Percentiles rank a stretch among this genome's conserved stretches.
Evolutionary conservation across 2,329 filamentous ascomycete species (phyloP).

Genomic region (Zymoseptoria crescenta): DNA sequence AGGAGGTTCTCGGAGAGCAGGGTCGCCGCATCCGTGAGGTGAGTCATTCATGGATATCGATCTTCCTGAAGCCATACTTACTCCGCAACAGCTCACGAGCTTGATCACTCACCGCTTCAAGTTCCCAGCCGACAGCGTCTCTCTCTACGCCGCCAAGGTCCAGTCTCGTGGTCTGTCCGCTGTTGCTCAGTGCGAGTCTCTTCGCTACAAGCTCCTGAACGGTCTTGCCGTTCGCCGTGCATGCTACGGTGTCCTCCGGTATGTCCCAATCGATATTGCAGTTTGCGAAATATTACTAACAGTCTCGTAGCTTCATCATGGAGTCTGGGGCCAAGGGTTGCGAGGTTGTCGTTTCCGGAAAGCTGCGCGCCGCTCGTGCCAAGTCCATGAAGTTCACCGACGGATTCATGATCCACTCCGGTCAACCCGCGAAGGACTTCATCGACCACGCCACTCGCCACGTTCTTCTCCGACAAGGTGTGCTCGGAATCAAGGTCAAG

Average conservation of each 20-base stretch:
- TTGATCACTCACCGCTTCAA: conserved; percentile 99
- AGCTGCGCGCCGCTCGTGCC: conserved; percentile 96
- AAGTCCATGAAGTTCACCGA: conserved; percentile 99
- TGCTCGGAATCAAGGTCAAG: conserved; percentile 99
- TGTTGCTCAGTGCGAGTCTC: conserved; percentile 99
- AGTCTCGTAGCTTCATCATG: conserved; percentile 80
- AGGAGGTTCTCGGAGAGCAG: conserved; percentile 99
- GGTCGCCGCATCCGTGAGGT: conserved; percentile 94
- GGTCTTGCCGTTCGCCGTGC: conserved; percentile 96
- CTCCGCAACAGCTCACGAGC: conserved; percentile 64
- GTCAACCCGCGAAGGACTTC: conserved; percentile 98
- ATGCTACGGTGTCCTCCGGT: conserved; percentile 92
- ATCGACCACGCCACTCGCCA: conserved; percentile 97
- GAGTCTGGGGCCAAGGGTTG: conserved; percentile 99
- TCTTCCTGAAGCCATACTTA: conserved; percentile 6
- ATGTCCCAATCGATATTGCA: background rate
- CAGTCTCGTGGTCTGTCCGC: conserved; percentile 99
- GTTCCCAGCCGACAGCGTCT: conserved; percentile 99
- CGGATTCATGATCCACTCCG: conserved; percentile 99
- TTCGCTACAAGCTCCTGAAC: conserved; percentile 99
- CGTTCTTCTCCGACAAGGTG: conserved; percentile 99
- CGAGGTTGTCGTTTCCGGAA: conserved; percentile 98
- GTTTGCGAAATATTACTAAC: conserved; percentile 3
- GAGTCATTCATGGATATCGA: conserved; percentile 1
- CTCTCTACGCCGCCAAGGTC: conserved; percentile 99